Evolutionary conservation across 2,329 filamentous ascomycete genomes (phyloP).

Genomic region (Fusarium sp.): DNA sequence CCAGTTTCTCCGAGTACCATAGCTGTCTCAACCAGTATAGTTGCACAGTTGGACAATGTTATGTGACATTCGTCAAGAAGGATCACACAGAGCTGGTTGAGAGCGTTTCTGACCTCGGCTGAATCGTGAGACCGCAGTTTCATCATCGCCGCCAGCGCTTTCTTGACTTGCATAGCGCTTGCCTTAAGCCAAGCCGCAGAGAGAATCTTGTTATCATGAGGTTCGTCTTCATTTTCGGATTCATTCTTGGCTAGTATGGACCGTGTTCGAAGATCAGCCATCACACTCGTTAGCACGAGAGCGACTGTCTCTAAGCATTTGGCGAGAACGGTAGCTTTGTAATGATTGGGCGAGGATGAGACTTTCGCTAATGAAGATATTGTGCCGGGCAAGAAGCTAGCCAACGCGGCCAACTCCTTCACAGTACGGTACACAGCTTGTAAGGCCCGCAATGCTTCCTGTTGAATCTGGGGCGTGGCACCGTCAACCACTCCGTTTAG

Average conservation of each 20-base stretch:
- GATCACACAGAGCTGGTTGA: slow-evolving; percentile 77
- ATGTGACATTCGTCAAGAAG: slow-evolving; percentile 82
- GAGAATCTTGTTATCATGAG: slow-evolving; percentile 53
- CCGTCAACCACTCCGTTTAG: slow-evolving; percentile 78
- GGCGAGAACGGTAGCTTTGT: slow-evolving; percentile 69
- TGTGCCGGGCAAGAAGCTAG: slow-evolving; percentile 88
- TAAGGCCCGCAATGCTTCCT: slow-evolving; percentile 75
- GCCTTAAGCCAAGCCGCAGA: slow-evolving; percentile 78
- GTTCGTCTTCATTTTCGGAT: slow-evolving; percentile 38
- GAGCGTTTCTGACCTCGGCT: slow-evolving; percentile 72
- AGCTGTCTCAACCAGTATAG: slow-evolving; percentile 83
- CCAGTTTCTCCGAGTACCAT: slow-evolving; percentile 72
- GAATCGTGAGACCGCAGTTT: slow-evolving; percentile 79
- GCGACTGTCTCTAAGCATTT: slow-evolving; percentile 69
- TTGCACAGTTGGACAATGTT: slow-evolving; percentile 75
- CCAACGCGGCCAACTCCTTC: slow-evolving; percentile 78
- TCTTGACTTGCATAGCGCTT: slow-evolving; percentile 82
- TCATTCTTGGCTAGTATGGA: slow-evolving; percentile 55
- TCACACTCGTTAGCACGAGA: slow-evolving; percentile 63
- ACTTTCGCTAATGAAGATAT: slow-evolving; percentile 84
- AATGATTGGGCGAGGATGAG: slow-evolving; percentile 73
- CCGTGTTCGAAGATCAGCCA: slow-evolving; percentile 68
- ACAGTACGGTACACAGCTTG: slow-evolving; percentile 71
- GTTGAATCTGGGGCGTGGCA: slow-evolving; percentile 73
- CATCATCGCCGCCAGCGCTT: slow-evolving; percentile 81